Conservation (phyloP, 768 basidiomycete genomes). For the Tricholoma saponaceum region DNA sequence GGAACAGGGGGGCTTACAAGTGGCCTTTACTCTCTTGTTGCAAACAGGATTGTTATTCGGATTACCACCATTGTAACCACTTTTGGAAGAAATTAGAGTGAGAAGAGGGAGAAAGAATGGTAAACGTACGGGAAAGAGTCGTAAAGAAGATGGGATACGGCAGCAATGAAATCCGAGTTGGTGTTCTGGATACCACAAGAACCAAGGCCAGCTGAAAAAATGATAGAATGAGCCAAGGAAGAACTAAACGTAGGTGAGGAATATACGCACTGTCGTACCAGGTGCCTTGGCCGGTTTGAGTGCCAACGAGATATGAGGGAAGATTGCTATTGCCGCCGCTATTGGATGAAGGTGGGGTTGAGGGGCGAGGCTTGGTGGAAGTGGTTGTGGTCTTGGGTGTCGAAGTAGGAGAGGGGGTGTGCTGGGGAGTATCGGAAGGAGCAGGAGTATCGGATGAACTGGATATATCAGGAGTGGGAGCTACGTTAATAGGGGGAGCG, state of each 20-base stretch:
- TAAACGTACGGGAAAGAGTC: conserved; percentile 56
- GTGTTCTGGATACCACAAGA: conserved; percentile 59
- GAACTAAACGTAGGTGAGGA: background rate
- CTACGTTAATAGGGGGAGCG: conserved; percentile 4
- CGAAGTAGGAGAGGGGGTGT: background rate
- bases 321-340: conserved; percentile 13
- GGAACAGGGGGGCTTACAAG: conserved; percentile 38
- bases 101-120: background rate
- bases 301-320: conserved; percentile 44
- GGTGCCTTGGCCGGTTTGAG: conserved; percentile 51
- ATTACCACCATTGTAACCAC: conserved; percentile 53
- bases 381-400: conserved; percentile 13
- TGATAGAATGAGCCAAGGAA: conserved; percentile 3
- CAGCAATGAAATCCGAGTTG: conserved; percentile 50
- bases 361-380: conserved; percentile 14
- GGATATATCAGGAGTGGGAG: conserved; percentile 11
- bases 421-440: background rate
- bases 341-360: conserved; percentile 3
- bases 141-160: conserved; percentile 52
- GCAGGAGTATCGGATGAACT: background rate
- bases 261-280: conserved; percentile 42
- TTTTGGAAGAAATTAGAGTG: conserved; percentile 18
- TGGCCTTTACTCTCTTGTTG: conserved; percentile 36
- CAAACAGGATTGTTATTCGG: conserved; percentile 80
- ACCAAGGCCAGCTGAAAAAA: conserved; percentile 50